phyloP scores from a whole-genome alignment of 1,284 basidiomycete species.

The Pholiota adiposa region DNA sequence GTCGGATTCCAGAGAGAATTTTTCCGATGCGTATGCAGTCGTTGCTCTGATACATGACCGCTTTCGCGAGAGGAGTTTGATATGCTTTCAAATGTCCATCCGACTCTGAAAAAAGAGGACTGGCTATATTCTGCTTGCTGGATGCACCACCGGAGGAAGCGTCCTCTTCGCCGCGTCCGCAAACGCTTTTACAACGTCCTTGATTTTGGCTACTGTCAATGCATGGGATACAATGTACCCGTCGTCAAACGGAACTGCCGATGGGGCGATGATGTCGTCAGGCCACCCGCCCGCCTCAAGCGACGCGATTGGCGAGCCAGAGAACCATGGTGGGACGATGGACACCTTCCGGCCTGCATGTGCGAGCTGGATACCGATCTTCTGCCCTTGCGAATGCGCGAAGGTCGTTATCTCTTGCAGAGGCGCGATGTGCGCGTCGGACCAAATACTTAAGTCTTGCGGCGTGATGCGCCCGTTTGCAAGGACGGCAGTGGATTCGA shows the following conservation, averaged over 20 bases:
- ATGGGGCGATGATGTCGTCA: slow-evolving; percentile 62
- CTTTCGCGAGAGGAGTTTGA: slow-evolving; percentile 29
- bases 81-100: slow-evolving; percentile 26
- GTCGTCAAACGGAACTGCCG: slow-evolving; percentile 55
- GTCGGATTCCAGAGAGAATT: no score
- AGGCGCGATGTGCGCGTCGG: slow-evolving; percentile 71
- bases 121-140: slow-evolving; percentile 45
- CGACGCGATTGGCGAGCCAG: slow-evolving; percentile 38
- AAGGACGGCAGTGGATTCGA: slow-evolving; percentile 66
- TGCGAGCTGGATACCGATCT: slow-evolving; percentile 80
- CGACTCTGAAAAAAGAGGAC: slow-evolving; percentile 37
- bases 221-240: slow-evolving; percentile 58
- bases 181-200: slow-evolving; percentile 62
- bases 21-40: slow-evolving; percentile 14
- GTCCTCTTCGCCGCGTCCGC: slow-evolving; percentile 58
- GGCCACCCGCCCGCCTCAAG: slow-evolving; percentile 73
- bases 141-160: slow-evolving; percentile 63
- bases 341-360: slow-evolving; percentile 83
- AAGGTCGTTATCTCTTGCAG: slow-evolving; percentile 77
- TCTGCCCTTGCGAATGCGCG: slow-evolving; percentile 71
- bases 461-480: slow-evolving; percentile 62
- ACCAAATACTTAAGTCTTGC: slow-evolving; percentile 73
- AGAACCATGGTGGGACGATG: slow-evolving; percentile 60
- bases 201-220: slow-evolving; percentile 52
- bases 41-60: slow-evolving; percentile 59